Conservation (phyloP, 169 alveolate genomes). For the Cytauxzoon felis region DNA sequence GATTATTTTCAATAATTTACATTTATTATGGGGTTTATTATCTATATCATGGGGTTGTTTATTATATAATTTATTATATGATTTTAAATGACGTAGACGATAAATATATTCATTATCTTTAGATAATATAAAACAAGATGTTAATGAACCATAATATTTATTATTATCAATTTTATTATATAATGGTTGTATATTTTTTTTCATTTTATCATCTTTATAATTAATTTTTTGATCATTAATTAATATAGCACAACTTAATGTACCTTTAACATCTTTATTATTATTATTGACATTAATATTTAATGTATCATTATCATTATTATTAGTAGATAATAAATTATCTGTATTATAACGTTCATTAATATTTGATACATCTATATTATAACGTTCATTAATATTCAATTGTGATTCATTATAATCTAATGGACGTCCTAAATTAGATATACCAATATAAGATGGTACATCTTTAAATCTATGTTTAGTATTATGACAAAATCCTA, state of each 20-base stretch:
- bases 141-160: slow-evolving; percentile 10
- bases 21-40: too few relatives aligned
- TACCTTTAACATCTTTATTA: neutral
- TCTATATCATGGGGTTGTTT: too few relatives aligned
- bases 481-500: slow-evolving; percentile 2
- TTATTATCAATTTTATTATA: neutral
- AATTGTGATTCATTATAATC: neutral
- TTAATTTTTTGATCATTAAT: neutral
- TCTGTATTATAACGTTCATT: slow-evolving; percentile 1
- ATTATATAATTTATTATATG: too few relatives aligned
- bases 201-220: neutral
- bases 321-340: neutral
- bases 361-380: neutral
- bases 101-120: slow-evolving; percentile 16
- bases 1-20: too few relatives aligned
- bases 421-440: neutral
- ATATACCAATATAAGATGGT: neutral
- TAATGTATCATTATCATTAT: neutral
- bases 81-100: too few relatives aligned
- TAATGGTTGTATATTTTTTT: slow-evolving; percentile 6
- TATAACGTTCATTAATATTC: neutral
- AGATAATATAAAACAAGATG: slow-evolving; percentile 44
- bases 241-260: slow-evolving; percentile 3
- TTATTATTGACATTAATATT: neutral
- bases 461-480: neutral